Percentiles rank a stretch among this genome's conserved stretches.
phyloP scores from a whole-genome alignment of 23 red algal species.

The Gracilaria gracilis region DNA sequence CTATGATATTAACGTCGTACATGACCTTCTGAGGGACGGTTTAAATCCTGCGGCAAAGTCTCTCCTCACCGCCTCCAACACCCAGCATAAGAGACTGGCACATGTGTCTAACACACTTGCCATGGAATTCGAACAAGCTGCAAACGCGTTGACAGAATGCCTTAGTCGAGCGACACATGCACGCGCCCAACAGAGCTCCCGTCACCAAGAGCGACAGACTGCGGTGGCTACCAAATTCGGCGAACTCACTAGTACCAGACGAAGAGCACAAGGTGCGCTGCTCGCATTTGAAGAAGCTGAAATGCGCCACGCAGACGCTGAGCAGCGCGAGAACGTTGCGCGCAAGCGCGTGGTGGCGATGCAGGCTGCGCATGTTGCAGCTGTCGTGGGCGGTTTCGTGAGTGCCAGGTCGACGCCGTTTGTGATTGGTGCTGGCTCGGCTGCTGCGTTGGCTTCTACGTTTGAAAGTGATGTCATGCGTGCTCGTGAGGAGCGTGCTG shows the following conservation, averaged over 20 bases:
- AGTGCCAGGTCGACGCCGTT: slow-evolving; percentile 30
- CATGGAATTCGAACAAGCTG: slow-evolving; percentile 39
- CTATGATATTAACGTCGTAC: slow-evolving; percentile 40
- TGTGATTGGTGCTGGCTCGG: slow-evolving; percentile 43
- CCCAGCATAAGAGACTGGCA: slow-evolving; percentile 15
- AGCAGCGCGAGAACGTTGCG: slow-evolving; percentile 15
- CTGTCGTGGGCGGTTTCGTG: slow-evolving; percentile 37
- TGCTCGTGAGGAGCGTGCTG: slow-evolving; percentile 51
- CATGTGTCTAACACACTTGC: slow-evolving; percentile 35
- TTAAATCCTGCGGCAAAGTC: slow-evolving; percentile 12
- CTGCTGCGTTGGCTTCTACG: slow-evolving; percentile 39
- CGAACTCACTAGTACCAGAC: slow-evolving; percentile 17
- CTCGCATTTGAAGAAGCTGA: slow-evolving; percentile 45
- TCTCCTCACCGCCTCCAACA: slow-evolving; percentile 27
- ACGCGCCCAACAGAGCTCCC: not conserved
- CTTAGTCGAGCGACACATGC: slow-evolving; percentile 17
- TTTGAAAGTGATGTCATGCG: slow-evolving; percentile 47
- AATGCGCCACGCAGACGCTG: slow-evolving; percentile 15
- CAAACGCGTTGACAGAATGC: slow-evolving; percentile 1
- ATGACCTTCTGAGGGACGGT: slow-evolving; percentile 33
- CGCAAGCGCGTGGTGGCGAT: slow-evolving; percentile 1
- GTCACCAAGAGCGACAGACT: not conserved
- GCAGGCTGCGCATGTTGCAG: slow-evolving; percentile 38
- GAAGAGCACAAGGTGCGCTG: slow-evolving; percentile 1
- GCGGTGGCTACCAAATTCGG: slow-evolving; percentile 6